These are phyloP conservation scores for Scytalidium lignicola DNA, from an alignment of 2,329 filamentous ascomycete species.

Conservation along the genomic window DNA sequence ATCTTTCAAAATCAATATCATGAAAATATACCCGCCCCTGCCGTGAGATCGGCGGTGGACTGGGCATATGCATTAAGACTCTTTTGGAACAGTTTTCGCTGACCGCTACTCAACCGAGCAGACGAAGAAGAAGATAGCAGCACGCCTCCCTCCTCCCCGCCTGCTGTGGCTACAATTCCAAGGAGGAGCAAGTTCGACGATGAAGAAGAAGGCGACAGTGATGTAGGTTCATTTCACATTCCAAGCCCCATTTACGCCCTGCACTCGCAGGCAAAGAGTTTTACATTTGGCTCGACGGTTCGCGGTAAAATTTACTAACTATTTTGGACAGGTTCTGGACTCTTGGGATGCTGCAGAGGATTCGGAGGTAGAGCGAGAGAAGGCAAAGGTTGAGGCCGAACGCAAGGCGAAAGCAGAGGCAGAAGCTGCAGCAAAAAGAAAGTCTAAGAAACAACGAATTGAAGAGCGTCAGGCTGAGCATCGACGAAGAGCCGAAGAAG, in stretches of 20 bases:
- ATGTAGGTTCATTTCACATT: conserved; percentile 51
- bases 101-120: conserved; percentile 24
- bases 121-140: conserved; percentile 44
- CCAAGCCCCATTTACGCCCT: background rate
- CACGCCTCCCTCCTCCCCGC: conserved; percentile 34
- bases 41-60: conserved; percentile 19
- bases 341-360: conserved; percentile 97
- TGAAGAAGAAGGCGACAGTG: conserved; percentile 75
- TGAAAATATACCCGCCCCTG: conserved; percentile 7
- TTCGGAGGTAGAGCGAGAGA: conserved; percentile 93
- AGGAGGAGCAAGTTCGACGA: conserved; percentile 73
- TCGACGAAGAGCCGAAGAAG: conserved; percentile 46
- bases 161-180: conserved; percentile 14
- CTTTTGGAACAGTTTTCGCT: conserved; percentile 18
- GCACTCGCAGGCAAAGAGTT: too few relatives aligned
- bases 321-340: conserved; percentile 67
- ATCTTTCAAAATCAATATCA: conserved; percentile 1
- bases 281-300: too few relatives aligned
- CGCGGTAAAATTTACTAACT: conserved; percentile 1
- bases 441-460: conserved; percentile 80
- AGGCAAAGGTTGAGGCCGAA: conserved; percentile 80
- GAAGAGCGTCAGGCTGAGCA: conserved; percentile 68
- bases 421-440: conserved; percentile 84
- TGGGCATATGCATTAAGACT: conserved; percentile 10
- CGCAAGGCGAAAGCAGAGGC: conserved; percentile 86